Evolutionary conservation across 441 rosid genomes (phyloP).

Genomic region (Syzygium malaccense): DNA sequence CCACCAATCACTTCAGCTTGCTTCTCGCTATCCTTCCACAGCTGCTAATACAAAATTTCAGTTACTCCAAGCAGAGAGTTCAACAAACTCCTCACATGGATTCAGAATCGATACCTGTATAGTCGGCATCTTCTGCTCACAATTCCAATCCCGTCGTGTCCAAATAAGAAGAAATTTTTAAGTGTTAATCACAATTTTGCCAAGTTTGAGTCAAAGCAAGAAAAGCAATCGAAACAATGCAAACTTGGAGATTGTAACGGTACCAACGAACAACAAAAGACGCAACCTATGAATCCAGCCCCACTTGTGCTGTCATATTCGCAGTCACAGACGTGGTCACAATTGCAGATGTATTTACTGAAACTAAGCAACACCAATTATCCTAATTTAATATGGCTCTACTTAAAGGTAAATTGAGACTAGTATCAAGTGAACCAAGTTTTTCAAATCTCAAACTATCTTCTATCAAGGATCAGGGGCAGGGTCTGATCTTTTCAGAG

Average conservation of each 20-base stretch:
- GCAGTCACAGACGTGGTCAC: neutral
- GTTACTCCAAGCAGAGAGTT: neutral
- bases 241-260: neutral
- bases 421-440: neutral
- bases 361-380: neutral
- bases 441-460: neutral
- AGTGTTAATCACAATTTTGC: constrained; percentile 11
- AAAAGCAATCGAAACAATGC: neutral
- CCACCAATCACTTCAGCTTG: constrained; percentile 78
- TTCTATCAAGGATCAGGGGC: neutral
- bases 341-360: neutral
- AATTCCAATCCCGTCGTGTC: neutral
- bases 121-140: constrained; percentile 79
- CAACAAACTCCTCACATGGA: neutral
- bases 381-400: neutral
- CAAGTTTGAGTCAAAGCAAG: neutral
- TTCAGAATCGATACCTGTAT: constrained; percentile 45
- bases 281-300: neutral
- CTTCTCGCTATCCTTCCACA: constrained; percentile 68
- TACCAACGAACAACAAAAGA: neutral
- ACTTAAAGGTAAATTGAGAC: neutral
- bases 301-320: neutral
- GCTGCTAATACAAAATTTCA: constrained; percentile 22
- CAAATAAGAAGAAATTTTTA: constrained; percentile 16
- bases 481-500: neutral